Conservation (phyloP, 805 yeast species). For the Yarrowia keelungensis region DNA sequence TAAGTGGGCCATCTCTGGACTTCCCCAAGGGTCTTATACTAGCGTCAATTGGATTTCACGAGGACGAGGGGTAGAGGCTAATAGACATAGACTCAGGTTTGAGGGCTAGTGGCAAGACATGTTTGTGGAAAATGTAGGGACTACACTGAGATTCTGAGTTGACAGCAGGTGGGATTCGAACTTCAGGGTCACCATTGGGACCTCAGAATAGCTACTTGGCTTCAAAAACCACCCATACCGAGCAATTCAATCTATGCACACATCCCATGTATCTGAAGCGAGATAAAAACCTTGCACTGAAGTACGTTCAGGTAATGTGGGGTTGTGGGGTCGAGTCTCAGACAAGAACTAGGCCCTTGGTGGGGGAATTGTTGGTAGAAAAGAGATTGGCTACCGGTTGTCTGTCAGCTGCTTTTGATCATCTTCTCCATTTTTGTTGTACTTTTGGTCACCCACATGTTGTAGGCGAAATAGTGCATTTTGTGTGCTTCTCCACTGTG, state of each 20-base stretch:
- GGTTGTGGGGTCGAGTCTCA: constrained; percentile 29
- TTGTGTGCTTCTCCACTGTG: background rate
- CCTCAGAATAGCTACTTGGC: too few relatives aligned
- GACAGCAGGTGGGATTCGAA: too few relatives aligned
- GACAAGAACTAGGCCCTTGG: background rate
- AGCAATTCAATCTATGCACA: too few relatives aligned
- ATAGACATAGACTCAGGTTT: constrained; percentile 1
- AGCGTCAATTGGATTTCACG: constrained; percentile 7
- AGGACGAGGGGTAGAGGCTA: constrained; percentile 35
- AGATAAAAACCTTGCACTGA: background rate
- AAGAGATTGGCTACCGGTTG: background rate
- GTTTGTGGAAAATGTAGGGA: background rate
- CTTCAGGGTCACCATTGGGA: too few relatives aligned
- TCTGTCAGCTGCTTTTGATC: background rate
- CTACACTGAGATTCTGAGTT: background rate
- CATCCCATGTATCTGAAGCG: background rate
- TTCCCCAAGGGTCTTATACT: constrained; percentile 6
- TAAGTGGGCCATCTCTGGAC: background rate
- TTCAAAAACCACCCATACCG: too few relatives aligned
- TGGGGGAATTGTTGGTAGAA: background rate
- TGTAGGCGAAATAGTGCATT: background rate
- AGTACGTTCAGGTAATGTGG: constrained; percentile 11
- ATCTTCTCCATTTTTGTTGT: background rate
- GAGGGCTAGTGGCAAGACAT: constrained; percentile 5
- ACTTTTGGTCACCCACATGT: background rate